phyloP scores from a whole-genome alignment of 176 grass and related monocot genomes.

The Aegilops bicornis region DNA sequence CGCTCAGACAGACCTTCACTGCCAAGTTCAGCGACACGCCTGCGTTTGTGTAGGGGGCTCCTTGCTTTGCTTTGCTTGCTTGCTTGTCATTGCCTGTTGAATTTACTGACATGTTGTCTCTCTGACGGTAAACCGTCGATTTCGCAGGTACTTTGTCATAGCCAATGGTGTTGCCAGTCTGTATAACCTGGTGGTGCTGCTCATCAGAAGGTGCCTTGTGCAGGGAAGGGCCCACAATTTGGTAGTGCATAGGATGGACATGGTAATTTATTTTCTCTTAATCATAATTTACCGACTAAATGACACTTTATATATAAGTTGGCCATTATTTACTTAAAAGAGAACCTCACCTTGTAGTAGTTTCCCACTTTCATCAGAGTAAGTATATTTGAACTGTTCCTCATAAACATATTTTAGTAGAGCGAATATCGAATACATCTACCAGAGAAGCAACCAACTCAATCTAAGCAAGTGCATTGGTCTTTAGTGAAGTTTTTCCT shows the following conservation, averaged over 20 bases:
- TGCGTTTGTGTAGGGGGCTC: slow-evolving; percentile 58
- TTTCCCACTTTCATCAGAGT: not conserved
- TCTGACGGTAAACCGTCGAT: not conserved
- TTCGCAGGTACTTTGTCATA: slow-evolving; percentile 66
- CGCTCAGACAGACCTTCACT: slow-evolving; percentile 61
- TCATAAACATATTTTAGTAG: not conserved
- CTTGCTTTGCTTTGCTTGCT: not conserved
- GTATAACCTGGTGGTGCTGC: slow-evolving; percentile 51
- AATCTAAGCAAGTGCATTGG: not conserved
- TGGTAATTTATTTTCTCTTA: slow-evolving; percentile 37
- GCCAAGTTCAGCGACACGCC: slow-evolving; percentile 63
- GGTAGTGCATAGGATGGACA: slow-evolving; percentile 48
- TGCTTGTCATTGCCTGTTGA: not conserved
- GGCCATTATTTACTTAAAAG: not conserved
- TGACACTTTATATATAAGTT: not conserved
- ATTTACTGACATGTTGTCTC: not conserved
- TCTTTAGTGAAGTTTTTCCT: not conserved
- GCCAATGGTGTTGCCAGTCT: slow-evolving; percentile 58
- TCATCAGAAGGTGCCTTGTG: slow-evolving; percentile 33
- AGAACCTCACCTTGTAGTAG: not conserved
- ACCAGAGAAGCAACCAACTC: slow-evolving; percentile 14
- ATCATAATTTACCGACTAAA: not conserved
- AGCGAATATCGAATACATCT: not conserved
- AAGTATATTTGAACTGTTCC: not conserved
- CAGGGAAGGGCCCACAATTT: slow-evolving; percentile 37